Conservation (phyloP, 306 rosid genomes). For the Senna tora region DNA sequence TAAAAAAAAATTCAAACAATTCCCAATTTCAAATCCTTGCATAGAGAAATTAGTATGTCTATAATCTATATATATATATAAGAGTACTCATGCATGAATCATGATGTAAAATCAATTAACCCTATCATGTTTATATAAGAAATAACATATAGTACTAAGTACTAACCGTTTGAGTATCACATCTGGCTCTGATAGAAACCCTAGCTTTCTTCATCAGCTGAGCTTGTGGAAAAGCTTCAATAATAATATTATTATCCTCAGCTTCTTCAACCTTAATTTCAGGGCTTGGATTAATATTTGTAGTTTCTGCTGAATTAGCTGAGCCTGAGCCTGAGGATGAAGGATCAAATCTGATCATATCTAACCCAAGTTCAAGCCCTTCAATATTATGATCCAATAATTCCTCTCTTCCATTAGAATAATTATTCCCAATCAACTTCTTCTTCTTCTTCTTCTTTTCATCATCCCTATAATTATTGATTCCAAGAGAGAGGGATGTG, state of each 20-base stretch:
- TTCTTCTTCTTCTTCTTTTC: slow-evolving; percentile 23
- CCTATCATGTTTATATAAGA: background rate
- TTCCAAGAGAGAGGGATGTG: slow-evolving; percentile 70
- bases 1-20: background rate
- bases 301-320: slow-evolving; percentile 4
- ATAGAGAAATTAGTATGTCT: background rate
- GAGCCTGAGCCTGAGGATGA: too few relatives aligned
- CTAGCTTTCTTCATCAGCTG: slow-evolving; percentile 59
- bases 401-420: slow-evolving; percentile 23
- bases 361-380: slow-evolving; percentile 58
- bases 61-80: too few relatives aligned
- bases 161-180: slow-evolving; percentile 70
- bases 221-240: slow-evolving; percentile 46
- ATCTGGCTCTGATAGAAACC: slow-evolving; percentile 75
- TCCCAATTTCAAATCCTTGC: background rate
- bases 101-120: background rate
- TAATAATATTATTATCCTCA: slow-evolving; percentile 38
- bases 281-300: slow-evolving; percentile 14
- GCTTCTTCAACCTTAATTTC: slow-evolving; percentile 19
- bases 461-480: slow-evolving; percentile 24
- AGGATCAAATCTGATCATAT: slow-evolving; percentile 43
- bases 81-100: background rate
- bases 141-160: too few relatives aligned
- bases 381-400: slow-evolving; percentile 15
- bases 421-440: slow-evolving; percentile 4